These are phyloP conservation scores for Peniophora sp. DNA, from an alignment of 1,284 basidiomycete genomes.

Conservation along the genomic window DNA sequence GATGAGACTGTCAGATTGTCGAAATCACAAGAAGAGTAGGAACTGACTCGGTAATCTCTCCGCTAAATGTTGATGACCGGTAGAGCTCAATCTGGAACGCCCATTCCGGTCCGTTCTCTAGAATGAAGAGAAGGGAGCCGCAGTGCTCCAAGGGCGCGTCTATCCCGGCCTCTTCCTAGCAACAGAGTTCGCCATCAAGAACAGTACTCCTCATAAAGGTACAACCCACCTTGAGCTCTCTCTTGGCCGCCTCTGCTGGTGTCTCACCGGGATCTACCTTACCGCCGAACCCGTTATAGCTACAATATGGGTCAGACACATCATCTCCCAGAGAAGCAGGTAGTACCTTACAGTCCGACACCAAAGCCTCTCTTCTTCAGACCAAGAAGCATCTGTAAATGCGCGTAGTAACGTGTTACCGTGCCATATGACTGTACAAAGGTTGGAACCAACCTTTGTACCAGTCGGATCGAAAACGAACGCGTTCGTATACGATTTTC, in stretches of 20 bases:
- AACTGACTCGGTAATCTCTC: constrained; percentile 52
- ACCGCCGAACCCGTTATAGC: constrained; percentile 71
- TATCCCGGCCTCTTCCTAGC: constrained; percentile 77
- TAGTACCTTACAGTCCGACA: constrained; percentile 33
- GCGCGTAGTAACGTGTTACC: background rate
- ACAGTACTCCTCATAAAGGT: background rate
- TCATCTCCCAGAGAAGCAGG: background rate
- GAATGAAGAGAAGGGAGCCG: constrained; percentile 56
- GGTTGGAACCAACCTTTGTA: constrained; percentile 15
- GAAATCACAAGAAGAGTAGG: background rate
- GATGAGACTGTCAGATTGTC: background rate
- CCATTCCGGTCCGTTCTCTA: constrained; percentile 34
- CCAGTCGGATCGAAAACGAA: constrained; percentile 34
- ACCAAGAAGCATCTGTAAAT: constrained; percentile 50
- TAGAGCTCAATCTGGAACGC: constrained; percentile 67
- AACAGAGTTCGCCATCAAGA: background rate
- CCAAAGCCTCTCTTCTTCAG: constrained; percentile 71
- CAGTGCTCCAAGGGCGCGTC: constrained; percentile 46
- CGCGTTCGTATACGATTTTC: constrained; percentile 51
- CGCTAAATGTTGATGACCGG: constrained; percentile 43
- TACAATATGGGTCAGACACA: constrained; percentile 17
- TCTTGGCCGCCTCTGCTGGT: constrained; percentile 45
- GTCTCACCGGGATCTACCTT: constrained; percentile 63
- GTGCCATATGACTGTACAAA: background rate
- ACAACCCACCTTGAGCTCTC: constrained; percentile 50